phyloP scores from a whole-genome alignment of 2,329 filamentous ascomycete species.

The Colletotrichum gigasporum region DNA sequence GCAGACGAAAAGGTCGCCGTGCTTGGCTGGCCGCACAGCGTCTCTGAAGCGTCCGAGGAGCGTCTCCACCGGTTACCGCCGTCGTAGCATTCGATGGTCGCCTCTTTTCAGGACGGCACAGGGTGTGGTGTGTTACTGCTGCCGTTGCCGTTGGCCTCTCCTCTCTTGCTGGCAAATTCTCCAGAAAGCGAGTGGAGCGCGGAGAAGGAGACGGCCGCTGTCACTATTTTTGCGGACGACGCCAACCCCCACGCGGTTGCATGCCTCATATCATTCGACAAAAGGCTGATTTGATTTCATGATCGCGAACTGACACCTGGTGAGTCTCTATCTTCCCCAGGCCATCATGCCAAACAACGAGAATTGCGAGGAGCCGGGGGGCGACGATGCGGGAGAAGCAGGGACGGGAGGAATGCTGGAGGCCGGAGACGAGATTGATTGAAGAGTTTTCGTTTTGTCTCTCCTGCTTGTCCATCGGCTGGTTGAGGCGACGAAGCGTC shows the following conservation, averaged over 20 bases:
- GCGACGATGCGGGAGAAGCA: conserved; percentile 10
- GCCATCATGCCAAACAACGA: background rate
- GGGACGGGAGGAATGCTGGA: conserved; percentile 12
- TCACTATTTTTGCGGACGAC: conserved; percentile 21
- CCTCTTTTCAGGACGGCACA: conserved; percentile 1
- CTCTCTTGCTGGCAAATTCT: background rate
- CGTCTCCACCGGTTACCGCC: conserved; percentile 2
- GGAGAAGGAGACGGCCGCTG: conserved; percentile 22
- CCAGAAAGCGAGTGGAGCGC: conserved; percentile 13
- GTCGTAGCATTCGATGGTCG: conserved; percentile 23
- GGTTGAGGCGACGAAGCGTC: background rate
- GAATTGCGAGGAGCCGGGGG: background rate
- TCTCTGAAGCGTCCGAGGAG: background rate
- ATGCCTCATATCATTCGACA: conserved; percentile 23
- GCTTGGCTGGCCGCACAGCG: conserved; percentile 5
- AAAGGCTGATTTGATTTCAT: conserved; percentile 7
- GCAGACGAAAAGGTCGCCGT: background rate
- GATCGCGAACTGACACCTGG: conserved; percentile 3
- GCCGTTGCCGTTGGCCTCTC: conserved; percentile 3
- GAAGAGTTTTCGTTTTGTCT: background rate
- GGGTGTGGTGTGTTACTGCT: conserved; percentile 11
- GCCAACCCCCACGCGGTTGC: conserved; percentile 21
- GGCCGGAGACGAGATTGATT: background rate
- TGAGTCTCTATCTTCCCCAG: background rate
- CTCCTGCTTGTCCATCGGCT: background rate